Evolutionary conservation across 495 filamentous ascomycete species (phyloP), one percentile per base, ranked within the genome.

Genomic region (Penicillium paxilli): DNA sequence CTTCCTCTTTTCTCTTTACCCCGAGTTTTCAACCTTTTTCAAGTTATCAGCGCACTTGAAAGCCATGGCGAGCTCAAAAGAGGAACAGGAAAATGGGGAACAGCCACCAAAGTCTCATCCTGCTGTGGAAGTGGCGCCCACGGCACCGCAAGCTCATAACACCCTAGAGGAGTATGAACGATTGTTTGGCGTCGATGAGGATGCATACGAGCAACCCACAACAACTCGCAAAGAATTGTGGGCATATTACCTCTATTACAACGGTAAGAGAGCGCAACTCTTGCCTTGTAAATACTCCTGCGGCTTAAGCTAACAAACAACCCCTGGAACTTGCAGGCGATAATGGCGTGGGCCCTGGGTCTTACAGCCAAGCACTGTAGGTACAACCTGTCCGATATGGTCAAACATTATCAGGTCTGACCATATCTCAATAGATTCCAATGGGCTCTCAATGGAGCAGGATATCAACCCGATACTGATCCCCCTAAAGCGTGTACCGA

Each of bases 181-280:
- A 20, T 58, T 80, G 0, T 78, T 78, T 25, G 64, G 67, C 14
- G 65, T 68, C 12, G 67, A 70, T 41, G 72, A 71, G 49, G 72
- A 74, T 44, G 59, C 67, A 5, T 67, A 66, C 52, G 67, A 69
- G 16, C 72, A 76, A 46, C 77, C 77, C 5, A 78, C 73, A 10
- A 80, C 77, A 14, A 77, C 72, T 0, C 61, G 73, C 22, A 74
- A 62, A 49, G 77, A 80, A 49, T 58, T 80, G 1, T 80, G 75
- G 77, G 71, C 74, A 2, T 80, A 80, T 48, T 80, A 80, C 54
- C 72, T 80, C 12, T 76, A 78, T 46, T 73, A 73, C 44, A 73
- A 80, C 45, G 77, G 73, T 65, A 47, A 42, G 26, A 10, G 14
- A 10, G 0, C 21, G 10, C 5, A n/a, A 10, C 1, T 53, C 42